phyloP scores from a whole-genome alignment of 805 yeast genomes.

The Pichia cephalocereana region DNA sequence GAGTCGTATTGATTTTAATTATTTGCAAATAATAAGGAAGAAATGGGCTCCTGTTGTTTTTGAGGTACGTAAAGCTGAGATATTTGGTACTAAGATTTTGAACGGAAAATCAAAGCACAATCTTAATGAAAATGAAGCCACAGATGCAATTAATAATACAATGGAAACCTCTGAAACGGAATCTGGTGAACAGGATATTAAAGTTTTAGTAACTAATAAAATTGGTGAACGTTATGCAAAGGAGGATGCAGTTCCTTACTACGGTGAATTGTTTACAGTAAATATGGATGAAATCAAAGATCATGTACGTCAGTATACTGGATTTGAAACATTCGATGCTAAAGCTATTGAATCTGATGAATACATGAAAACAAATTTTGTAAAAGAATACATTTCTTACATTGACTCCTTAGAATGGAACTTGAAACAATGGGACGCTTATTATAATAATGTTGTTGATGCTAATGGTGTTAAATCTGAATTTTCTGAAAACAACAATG shows the following conservation, averaged over 20 bases:
- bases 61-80: slow-evolving; percentile 61
- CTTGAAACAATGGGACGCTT: slow-evolving; percentile 76
- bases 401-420: slow-evolving; percentile 64
- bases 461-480: neutral
- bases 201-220: slow-evolving; percentile 81
- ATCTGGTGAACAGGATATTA: slow-evolving; percentile 16
- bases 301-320: neutral
- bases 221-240: slow-evolving; percentile 70
- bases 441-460: slow-evolving; percentile 29
- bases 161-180: neutral
- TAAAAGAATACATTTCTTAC: slow-evolving; percentile 53
- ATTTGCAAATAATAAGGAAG: slow-evolving; percentile 51
- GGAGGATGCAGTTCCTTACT: slow-evolving; percentile 75
- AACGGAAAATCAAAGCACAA: neutral
- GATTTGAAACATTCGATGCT: slow-evolving; percentile 12
- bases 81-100: slow-evolving; percentile 28
- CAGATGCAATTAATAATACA: neutral
- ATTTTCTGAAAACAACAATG: neutral
- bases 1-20: slow-evolving; percentile 55
- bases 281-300: slow-evolving; percentile 8
- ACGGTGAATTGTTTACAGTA: slow-evolving; percentile 68
- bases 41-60: slow-evolving; percentile 93
- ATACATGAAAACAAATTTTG: slow-evolving; percentile 7
- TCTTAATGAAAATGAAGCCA: neutral
- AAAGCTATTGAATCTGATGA: neutral